Conservation (phyloP, 139 green algal species). For the Chlorella sp. region DNA sequence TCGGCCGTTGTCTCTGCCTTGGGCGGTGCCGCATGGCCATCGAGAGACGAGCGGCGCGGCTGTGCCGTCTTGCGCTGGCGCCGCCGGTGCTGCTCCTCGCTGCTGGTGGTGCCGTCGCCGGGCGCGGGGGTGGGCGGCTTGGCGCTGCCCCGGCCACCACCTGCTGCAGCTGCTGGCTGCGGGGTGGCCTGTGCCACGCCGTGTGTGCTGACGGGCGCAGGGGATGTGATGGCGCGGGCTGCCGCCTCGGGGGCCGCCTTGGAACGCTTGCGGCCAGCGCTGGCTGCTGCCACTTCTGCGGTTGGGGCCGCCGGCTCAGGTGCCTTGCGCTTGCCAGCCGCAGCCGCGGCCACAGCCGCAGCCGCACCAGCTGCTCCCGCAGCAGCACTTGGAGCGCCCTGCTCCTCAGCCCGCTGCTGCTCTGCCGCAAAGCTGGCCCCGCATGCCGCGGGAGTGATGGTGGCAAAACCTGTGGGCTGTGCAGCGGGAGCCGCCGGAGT, state of each 20-base stretch:
- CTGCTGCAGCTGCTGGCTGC: background rate
- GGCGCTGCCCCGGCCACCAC: background rate
- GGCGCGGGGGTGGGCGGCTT: no score
- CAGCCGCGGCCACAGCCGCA: background rate
- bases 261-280: background rate
- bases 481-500: background rate
- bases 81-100: constrained; percentile 4
- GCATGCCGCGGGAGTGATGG: background rate
- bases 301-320: background rate
- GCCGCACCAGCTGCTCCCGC: background rate
- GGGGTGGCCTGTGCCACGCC: background rate
- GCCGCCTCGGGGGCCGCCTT: no score
- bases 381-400: background rate
- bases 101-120: background rate
- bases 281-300: background rate
- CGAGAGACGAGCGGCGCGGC: no score
- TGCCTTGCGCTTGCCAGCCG: background rate
- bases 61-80: background rate
- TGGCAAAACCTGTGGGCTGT: background rate
- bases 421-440: no score
- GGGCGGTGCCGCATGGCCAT: no score
- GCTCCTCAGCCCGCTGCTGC: background rate
- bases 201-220: no score
- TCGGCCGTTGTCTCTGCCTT: no score
- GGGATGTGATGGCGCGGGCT: no score